phyloP scores from a whole-genome alignment of 306 rosid species.

The Quercus rubra region DNA sequence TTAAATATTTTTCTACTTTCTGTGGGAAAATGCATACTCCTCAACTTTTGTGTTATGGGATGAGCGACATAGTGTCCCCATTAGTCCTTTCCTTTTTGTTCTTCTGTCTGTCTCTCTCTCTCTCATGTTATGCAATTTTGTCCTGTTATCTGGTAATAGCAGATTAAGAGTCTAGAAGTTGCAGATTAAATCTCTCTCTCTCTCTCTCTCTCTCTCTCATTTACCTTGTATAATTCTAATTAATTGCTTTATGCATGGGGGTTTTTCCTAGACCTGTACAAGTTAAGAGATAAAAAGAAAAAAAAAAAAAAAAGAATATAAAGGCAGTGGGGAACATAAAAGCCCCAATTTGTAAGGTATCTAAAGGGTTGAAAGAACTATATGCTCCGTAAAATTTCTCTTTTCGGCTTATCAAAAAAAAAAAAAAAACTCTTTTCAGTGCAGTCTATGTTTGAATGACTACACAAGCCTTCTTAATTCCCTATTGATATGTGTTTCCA shows the following conservation, averaged over 20 bases:
- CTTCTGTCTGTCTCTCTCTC: not conserved
- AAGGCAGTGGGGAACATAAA: not conserved
- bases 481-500: not conserved
- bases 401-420: not conserved
- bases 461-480: not conserved
- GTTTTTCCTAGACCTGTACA: not conserved
- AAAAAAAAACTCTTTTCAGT: no score
- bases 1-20: not conserved
- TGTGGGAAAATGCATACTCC: not conserved
- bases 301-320: no score
- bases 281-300: no score
- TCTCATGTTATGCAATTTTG: not conserved
- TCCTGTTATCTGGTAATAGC: not conserved
- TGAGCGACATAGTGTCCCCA: not conserved
- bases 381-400: not conserved
- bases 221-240: no score
- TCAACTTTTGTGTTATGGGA: not conserved
- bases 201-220: no score
- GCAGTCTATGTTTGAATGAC: not conserved
- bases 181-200: no score
- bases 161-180: not conserved
- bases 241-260: not conserved
- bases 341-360: not conserved
- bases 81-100: not conserved
- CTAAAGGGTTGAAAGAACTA: not conserved